These are phyloP conservation scores for Trifolium repens DNA, from an alignment of 306 rosid species.

Conservation along the genomic window DNA sequence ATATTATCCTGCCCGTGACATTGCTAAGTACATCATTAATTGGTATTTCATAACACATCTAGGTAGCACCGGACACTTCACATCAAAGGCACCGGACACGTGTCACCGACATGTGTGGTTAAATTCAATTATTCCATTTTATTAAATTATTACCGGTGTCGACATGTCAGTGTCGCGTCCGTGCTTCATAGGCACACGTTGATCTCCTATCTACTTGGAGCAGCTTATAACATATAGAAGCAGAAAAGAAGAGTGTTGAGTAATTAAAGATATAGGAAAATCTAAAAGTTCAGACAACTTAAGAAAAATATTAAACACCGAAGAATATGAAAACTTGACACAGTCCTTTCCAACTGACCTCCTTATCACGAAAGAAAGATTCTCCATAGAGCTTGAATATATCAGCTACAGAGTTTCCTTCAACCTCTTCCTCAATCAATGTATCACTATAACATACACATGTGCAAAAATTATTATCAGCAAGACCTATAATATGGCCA, in stretches of 20 bases:
- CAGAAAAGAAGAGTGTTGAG: conserved; percentile 6
- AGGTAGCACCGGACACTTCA: background rate
- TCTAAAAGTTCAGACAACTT: conserved; percentile 27
- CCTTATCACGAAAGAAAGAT: conserved; percentile 79
- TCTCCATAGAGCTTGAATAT: conserved; percentile 87
- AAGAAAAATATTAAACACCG: conserved; percentile 24
- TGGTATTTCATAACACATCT: background rate
- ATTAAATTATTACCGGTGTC: background rate
- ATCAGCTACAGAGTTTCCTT: conserved; percentile 79
- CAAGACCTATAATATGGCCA: conserved; percentile 32
- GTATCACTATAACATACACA: conserved; percentile 68
- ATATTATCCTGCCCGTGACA: background rate
- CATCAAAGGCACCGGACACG: background rate
- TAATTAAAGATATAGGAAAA: conserved; percentile 13
- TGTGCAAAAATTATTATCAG: conserved; percentile 39
- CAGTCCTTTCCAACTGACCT: conserved; percentile 63
- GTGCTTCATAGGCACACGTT: background rate
- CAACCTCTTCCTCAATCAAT: conserved; percentile 74
- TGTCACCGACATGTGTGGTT: background rate
- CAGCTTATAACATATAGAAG: conserved; percentile 24
- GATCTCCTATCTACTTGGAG: background rate
- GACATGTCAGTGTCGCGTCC: background rate
- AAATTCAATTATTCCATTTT: background rate
- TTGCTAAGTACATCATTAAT: conserved; percentile 1
- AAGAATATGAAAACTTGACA: conserved; percentile 27